Evolutionary conservation across 164 flowering plant genomes (phyloP).

Genomic region (Hamamelis virginiana): DNA sequence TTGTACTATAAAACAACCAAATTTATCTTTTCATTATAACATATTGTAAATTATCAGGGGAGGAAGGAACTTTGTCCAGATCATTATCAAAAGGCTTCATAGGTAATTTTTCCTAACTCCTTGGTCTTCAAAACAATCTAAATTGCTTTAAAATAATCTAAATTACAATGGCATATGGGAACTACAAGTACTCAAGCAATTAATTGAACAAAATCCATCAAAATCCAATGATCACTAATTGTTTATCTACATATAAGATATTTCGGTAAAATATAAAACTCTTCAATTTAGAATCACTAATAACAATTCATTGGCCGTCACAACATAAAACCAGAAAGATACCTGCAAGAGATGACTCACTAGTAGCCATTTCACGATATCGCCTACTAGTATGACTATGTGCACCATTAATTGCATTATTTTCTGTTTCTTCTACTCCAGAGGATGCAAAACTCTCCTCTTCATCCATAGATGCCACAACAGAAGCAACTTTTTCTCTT

Average conservation of each 20-base stretch:
- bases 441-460: conserved; percentile 43
- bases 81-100: not conserved
- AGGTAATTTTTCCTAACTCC: not conserved
- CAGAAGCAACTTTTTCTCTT: conserved; percentile 44
- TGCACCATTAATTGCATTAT: conserved; percentile 6
- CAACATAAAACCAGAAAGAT: not conserved
- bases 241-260: not conserved
- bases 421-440: conserved; percentile 45
- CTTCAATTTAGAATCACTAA: not conserved
- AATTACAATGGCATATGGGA: not conserved
- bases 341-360: conserved; percentile 47
- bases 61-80: no score
- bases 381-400: conserved; percentile 36
- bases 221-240: not conserved
- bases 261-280: not conserved
- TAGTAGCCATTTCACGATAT: conserved; percentile 56
- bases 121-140: no score
- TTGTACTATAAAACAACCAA: no score
- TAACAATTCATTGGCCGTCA: not conserved
- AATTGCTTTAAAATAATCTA: no score
- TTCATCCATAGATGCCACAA: conserved; percentile 59
- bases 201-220: not conserved
- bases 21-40: no score
- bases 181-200: not conserved
- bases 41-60: no score